Conservation (phyloP, 176 grass and related monocot genomes). For the Raddia distichophylla region DNA sequence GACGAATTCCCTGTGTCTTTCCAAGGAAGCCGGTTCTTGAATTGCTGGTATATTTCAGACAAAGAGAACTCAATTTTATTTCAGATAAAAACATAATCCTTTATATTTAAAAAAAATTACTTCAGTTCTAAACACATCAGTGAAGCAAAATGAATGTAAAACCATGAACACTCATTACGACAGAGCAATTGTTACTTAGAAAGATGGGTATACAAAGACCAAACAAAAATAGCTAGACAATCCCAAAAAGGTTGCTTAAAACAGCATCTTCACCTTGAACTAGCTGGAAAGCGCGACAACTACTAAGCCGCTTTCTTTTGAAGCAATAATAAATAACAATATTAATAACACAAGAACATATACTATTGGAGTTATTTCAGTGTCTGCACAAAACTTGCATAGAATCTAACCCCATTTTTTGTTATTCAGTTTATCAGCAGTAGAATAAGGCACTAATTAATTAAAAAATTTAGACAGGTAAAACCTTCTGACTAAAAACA, state of each 20-base stretch:
- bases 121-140: not conserved
- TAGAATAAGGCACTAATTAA: not conserved
- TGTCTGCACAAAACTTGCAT: not conserved
- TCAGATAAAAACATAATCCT: not conserved
- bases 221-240: slow-evolving; percentile 14
- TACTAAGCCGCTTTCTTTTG: not conserved
- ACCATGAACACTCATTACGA: not conserved
- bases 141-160: not conserved
- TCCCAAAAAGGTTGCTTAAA: not conserved
- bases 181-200: slow-evolving; percentile 4
- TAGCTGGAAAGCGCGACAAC: not conserved
- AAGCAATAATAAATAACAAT: not conserved
- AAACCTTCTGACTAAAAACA: not conserved
- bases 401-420: not conserved
- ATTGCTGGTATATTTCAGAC: slow-evolving; percentile 60
- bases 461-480: not conserved
- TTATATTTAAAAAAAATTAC: not conserved
- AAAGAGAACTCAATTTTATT: not conserved
- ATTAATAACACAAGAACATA: no score
- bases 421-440: not conserved
- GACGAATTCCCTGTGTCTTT: slow-evolving; percentile 46
- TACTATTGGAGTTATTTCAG: not conserved
- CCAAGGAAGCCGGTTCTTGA: slow-evolving; percentile 66
- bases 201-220: not conserved
- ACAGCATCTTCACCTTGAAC: not conserved